Evolutionary conservation across 2,329 filamentous ascomycete genomes (phyloP), one percentile per base, ranked within the genome.

Genomic region (Trichophyton simii): DNA sequence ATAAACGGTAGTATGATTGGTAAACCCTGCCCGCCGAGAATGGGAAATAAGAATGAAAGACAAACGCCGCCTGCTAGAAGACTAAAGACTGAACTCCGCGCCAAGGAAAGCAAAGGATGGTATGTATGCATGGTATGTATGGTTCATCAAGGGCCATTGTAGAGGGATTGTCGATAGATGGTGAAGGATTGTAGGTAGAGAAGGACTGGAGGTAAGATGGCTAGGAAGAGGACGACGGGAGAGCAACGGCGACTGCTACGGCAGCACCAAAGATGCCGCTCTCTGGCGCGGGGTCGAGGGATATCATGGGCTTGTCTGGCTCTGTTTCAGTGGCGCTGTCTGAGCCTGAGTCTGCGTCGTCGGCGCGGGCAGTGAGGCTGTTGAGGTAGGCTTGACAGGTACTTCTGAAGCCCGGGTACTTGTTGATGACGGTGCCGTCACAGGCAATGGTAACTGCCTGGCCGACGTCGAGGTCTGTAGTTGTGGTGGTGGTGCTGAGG

Each of bases 401-500:
- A 44, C 73, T 71, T 57, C 73, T 71, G 68, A 80, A 80, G 3
- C 73, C 75, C 1, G 78, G 78, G 65, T 80, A 80, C 64, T 79
- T 79, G 68, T 78, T 77, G 61, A 80, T 78, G 55, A 80, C 78
- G 58, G 75, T 78, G n/a, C 78, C 78, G 61, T 80, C 77, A 65
- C 78, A 80, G n/a, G 77, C 78, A 58, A 80, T 79, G 3, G 73
- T 76, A 20, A 79, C 66, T 42, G 65, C 62, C 8, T 61, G 11
- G 50, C 66, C 69, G 34, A 67, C 8, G 2, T 36, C 66, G 2
- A 67, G 64, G 1, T 68, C 65, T 58, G 46, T 28, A 2, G 36
- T 15, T 2, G 44, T 22, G 22, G 22, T 28, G 2, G 36, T 15
- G 2, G 44, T 13, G 57, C 6, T 15, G 55, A 46, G 22, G 15